Percentiles rank a stretch among this genome's conserved stretches.
Evolutionary conservation across 2,329 filamentous ascomycete species (phyloP).

Genomic region (Venturiaceae sp.): DNA sequence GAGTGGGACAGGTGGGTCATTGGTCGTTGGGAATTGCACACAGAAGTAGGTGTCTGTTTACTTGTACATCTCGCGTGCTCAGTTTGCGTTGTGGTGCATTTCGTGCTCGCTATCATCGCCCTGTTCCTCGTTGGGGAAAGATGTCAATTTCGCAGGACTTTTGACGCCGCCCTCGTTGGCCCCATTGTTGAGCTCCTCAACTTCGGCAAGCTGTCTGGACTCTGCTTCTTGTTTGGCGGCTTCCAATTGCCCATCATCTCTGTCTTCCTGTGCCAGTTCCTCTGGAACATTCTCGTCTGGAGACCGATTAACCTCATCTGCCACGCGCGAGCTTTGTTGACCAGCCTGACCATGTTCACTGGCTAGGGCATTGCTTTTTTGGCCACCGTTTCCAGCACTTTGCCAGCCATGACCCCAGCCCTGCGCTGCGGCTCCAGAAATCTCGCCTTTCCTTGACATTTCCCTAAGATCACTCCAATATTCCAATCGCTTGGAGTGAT

Average conservation of each 20-base stretch:
- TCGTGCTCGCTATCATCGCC: background rate
- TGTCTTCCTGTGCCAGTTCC: background rate
- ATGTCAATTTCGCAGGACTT: background rate
- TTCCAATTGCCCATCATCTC: background rate
- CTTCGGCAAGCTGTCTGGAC: background rate
- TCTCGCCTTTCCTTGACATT: slow-evolving; percentile 27
- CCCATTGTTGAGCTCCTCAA: background rate
- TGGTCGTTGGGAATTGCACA: no score
- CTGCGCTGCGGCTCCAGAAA: slow-evolving; percentile 21
- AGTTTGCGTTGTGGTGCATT: background rate
- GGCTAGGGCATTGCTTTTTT: background rate
- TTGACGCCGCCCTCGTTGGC: background rate
- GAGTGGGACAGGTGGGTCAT: no score
- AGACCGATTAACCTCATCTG: background rate
- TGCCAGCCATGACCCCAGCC: slow-evolving; percentile 18
- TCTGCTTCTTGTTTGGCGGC: background rate
- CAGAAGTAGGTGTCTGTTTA: no score
- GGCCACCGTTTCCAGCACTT: background rate
- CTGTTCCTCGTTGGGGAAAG: background rate
- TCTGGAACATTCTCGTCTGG: background rate
- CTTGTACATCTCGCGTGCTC: no score
- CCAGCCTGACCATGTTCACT: background rate
- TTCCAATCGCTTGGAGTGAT: slow-evolving; percentile 70
- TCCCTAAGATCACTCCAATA: slow-evolving; percentile 69
- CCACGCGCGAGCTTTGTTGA: background rate